Conservation (phyloP, 768 basidiomycete genomes). For the Panaeolus papilionaceus region DNA sequence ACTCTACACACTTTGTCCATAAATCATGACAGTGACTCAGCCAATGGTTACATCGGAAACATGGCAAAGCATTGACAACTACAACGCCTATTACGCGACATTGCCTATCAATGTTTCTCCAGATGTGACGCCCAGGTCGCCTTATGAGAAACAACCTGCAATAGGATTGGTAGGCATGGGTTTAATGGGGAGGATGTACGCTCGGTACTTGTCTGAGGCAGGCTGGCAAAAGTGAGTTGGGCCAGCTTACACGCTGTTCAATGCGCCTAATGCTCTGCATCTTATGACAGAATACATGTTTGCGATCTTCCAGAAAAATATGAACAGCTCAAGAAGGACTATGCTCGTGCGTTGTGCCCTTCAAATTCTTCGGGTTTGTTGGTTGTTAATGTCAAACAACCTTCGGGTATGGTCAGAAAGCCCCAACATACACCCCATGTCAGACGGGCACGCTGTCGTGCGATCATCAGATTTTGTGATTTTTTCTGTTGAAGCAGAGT, state of each 20-base stretch:
- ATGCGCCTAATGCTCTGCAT: constrained; percentile 15
- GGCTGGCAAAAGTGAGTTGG: constrained; percentile 83
- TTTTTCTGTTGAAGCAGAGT: constrained; percentile 95
- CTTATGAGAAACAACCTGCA: constrained; percentile 60
- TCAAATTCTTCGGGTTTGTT: neutral
- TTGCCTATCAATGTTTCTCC: constrained; percentile 37
- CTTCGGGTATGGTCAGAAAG: constrained; percentile 42
- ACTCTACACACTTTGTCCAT: neutral
- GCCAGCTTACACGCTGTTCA: constrained; percentile 11
- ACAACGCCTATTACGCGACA: constrained; percentile 21
- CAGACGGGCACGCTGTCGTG: constrained; percentile 88
- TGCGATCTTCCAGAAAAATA: constrained; percentile 84
- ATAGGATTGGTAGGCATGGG: constrained; percentile 98
- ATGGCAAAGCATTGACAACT: neutral
- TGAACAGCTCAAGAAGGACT: constrained; percentile 64
- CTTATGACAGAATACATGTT: constrained; percentile 74
- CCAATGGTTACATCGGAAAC: neutral
- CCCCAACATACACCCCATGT: constrained; percentile 69
- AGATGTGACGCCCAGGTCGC: constrained; percentile 39
- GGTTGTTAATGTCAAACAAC: constrained; percentile 8
- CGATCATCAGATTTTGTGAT: constrained; percentile 92
- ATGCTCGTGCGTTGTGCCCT: constrained; percentile 52
- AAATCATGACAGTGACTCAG: neutral
- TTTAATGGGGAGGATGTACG: constrained; percentile 97
- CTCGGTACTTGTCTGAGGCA: constrained; percentile 71